These are phyloP conservation scores for Scheffersomyces quercinus DNA, from an alignment of 1,139 yeast species.

Conservation along the genomic window DNA sequence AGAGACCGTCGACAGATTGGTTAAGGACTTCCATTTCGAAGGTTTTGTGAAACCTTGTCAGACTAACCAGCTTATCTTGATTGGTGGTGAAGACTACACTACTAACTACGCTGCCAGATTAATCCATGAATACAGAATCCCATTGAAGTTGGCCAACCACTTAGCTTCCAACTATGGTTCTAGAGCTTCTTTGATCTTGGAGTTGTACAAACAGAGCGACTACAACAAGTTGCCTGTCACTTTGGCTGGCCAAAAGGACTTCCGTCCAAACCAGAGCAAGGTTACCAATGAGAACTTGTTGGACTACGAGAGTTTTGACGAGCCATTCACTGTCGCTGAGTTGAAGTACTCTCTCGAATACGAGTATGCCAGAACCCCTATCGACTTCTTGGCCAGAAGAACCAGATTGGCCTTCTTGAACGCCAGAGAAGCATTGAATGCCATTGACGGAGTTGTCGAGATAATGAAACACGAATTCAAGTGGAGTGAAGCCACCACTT, in stretches of 20 bases:
- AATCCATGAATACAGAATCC: slow-evolving; percentile 75
- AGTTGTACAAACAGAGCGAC: slow-evolving; percentile 54
- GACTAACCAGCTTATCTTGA: slow-evolving; percentile 62
- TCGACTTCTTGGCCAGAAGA: slow-evolving; percentile 91
- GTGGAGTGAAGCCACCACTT: slow-evolving; percentile 68
- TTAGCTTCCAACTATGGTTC: slow-evolving; percentile 88
- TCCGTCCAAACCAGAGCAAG: slow-evolving; percentile 34
- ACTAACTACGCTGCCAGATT: slow-evolving; percentile 75
- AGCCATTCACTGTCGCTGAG: slow-evolving; percentile 93
- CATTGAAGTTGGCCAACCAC: slow-evolving; percentile 78
- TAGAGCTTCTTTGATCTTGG: slow-evolving; percentile 79
- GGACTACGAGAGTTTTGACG: slow-evolving; percentile 59
- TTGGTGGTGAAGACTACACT: slow-evolving; percentile 74
- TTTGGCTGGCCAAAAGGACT: slow-evolving; percentile 47
- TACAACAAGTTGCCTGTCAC: slow-evolving; percentile 62
- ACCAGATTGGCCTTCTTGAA: slow-evolving; percentile 91
- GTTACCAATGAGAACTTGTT: slow-evolving; percentile 38
- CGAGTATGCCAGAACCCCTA: slow-evolving; percentile 86
- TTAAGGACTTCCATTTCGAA: slow-evolving; percentile 49
- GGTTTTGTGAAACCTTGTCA: slow-evolving; percentile 51
- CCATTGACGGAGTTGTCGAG: slow-evolving; percentile 84
- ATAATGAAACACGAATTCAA: slow-evolving; percentile 77
- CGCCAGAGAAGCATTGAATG: slow-evolving; percentile 78
- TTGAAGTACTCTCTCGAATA: slow-evolving; percentile 76
- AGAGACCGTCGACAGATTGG: slow-evolving; percentile 81